A percentile compares a stretch with the other conserved stretches of the same genome.
Conservation (phyloP, 805 yeast species). For the Limtongia smithiae region DNA sequence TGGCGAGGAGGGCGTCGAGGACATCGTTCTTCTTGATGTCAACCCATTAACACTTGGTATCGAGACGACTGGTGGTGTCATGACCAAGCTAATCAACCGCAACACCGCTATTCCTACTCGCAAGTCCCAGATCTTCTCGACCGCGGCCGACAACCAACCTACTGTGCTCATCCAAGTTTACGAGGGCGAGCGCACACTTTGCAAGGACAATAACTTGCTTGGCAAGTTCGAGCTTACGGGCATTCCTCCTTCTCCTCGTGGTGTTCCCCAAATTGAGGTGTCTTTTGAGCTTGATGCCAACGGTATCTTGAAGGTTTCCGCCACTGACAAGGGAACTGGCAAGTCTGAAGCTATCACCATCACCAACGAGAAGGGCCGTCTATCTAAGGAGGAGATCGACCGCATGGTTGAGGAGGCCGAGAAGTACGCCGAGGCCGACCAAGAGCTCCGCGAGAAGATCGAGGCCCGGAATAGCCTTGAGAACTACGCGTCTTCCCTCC, state of each 20-base stretch:
- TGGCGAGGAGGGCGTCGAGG: slow-evolving; percentile 92
- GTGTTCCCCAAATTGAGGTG: slow-evolving; percentile 97
- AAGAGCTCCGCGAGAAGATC: slow-evolving; percentile 73
- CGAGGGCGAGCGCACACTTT: slow-evolving; percentile 97
- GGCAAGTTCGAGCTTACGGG: slow-evolving; percentile 97
- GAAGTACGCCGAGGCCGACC: slow-evolving; percentile 88
- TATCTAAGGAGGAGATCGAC: slow-evolving; percentile 94
- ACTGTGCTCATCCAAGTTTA: slow-evolving; percentile 96
- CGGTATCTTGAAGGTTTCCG: slow-evolving; percentile 95
- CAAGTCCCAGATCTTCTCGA: slow-evolving; percentile 94
- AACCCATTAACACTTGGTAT: slow-evolving; percentile 97
- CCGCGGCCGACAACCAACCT: slow-evolving; percentile 97
- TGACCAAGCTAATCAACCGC: slow-evolving; percentile 97
- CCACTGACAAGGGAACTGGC: slow-evolving; percentile 98
- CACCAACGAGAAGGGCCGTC: slow-evolving; percentile 98
- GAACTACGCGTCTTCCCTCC: slow-evolving; percentile 79
- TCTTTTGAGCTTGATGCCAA: slow-evolving; percentile 96
- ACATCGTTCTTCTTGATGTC: slow-evolving; percentile 88
- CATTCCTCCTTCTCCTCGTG: slow-evolving; percentile 98
- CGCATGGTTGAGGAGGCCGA: slow-evolving; percentile 98
- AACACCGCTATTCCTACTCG: slow-evolving; percentile 97
- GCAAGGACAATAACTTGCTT: slow-evolving; percentile 90
- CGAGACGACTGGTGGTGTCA: slow-evolving; percentile 99
- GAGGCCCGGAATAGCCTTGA: slow-evolving; percentile 86
- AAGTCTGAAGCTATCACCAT: slow-evolving; percentile 94